phyloP scores from a whole-genome alignment of 352 stramenopile genomes.

The Globisporangium paroecandrum region DNA sequence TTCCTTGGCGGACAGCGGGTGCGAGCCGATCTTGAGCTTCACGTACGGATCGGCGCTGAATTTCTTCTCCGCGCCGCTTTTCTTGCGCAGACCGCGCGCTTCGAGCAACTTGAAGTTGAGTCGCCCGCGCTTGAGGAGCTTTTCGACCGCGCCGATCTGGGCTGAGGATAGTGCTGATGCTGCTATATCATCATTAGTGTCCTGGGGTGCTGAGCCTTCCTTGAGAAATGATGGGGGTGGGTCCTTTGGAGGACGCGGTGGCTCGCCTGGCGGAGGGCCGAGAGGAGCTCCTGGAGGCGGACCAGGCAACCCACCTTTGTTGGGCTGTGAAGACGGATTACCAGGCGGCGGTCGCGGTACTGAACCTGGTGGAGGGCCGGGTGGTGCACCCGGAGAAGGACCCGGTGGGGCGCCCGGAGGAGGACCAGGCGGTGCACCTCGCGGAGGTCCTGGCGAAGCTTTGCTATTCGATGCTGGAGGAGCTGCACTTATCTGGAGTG shows the following conservation, averaged over 20 bases:
- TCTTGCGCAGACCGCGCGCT: conserved; percentile 54
- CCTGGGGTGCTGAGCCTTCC: too few relatives aligned
- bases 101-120: conserved; percentile 76
- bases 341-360: conserved; percentile 22
- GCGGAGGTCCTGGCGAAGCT: conserved; percentile 8
- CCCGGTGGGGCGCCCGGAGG: conserved; percentile 26
- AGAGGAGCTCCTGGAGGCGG: conserved; percentile 47
- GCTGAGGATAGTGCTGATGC: background rate
- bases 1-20: conserved; percentile 64
- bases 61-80: conserved; percentile 56
- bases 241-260: conserved; percentile 48
- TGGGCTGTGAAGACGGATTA: conserved; percentile 10
- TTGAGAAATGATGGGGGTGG: conserved; percentile 26
- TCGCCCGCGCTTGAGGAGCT: conserved; percentile 59
- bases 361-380: conserved; percentile 19
- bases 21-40: conserved; percentile 70
- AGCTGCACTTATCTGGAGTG: conserved; percentile 6
- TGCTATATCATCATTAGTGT: background rate
- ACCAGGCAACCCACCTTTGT: conserved; percentile 17
- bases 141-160: conserved; percentile 25
- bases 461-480: background rate
- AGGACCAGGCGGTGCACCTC: conserved; percentile 16
- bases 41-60: conserved; percentile 82
- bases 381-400: conserved; percentile 14
- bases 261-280: conserved; percentile 40